Conservation (phyloP, 2,329 filamentous ascomycete species). For the Colletotrichum sp. region DNA sequence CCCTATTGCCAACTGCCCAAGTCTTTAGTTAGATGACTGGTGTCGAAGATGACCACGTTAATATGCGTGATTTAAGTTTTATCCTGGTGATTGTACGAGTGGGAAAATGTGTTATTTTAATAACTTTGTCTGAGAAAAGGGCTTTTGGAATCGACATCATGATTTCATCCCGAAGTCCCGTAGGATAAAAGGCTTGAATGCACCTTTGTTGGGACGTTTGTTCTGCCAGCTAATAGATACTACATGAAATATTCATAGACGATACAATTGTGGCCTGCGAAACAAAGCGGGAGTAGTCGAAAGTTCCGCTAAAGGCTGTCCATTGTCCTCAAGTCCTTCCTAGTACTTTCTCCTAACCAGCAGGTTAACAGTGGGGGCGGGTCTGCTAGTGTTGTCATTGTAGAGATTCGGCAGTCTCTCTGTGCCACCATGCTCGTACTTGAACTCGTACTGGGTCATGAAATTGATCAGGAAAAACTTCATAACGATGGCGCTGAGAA, state of each 20-base stretch:
- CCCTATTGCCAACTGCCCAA: not conserved
- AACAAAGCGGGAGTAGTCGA: rapidly evolving
- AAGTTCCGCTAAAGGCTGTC: not conserved
- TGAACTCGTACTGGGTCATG: not conserved
- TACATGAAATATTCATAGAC: too few relatives aligned
- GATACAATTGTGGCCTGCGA: not conserved
- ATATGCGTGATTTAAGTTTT: too few relatives aligned
- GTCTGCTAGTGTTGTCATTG: not conserved
- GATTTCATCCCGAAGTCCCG: too few relatives aligned
- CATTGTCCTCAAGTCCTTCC: rapidly evolving
- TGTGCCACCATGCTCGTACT: not conserved
- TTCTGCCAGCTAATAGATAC: rapidly evolving
- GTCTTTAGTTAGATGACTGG: not conserved
- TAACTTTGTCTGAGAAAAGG: too few relatives aligned
- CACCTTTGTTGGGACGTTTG: not conserved
- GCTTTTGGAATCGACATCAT: too few relatives aligned
- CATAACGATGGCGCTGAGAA: not conserved
- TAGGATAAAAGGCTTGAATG: not conserved
- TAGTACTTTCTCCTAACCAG: not conserved
- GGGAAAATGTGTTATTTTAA: too few relatives aligned
- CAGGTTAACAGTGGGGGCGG: not conserved
- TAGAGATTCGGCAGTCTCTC: not conserved
- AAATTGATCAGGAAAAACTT: not conserved
- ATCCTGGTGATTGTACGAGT: too few relatives aligned
- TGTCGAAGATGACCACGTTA: too few relatives aligned